Base-by-base conservation (phyloP, 106 monocot genomes). In the Posidonia australis region DNA sequence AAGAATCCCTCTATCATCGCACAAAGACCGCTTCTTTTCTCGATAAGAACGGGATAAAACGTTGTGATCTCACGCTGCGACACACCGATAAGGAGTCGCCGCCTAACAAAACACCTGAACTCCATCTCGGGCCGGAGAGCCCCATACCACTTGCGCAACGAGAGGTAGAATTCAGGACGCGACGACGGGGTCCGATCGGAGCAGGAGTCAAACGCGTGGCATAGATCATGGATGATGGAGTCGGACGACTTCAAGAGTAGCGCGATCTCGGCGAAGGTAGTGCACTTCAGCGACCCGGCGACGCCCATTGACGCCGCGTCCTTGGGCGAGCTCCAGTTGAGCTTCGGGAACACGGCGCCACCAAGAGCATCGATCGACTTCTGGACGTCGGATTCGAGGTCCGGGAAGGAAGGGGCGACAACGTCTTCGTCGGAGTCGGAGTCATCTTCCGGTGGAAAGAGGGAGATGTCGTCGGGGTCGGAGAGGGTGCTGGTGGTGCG, bases 311-410 rank as follows among this genome's bases (percentile, higher is more conserved):
- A 84, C 10, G 94, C 74, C 22, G 94, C 94, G 64, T 96, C 90
- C 54, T 84, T 96, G 13, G 94, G 94, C 6, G 86, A 64, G 67
- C 86, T 87, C 94, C 94, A 96, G 69, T 96, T 96, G 27, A 96
- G 84, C 78, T 96, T 96, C 51, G 94, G 94, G 46, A 96, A 73
- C 14, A 79, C 94, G 14, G 82, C 69, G 63, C 94, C 90, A 9
- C 94, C 94, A 0, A 94, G 82, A 42, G 70, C 62, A 18, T 71
- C 19, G 45, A 94, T 86, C 32, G 82, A 82, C 26, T 24, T 60
- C 49, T 68, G 69, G 12, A 94, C 77, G 9, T 61, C 70, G 1
- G 71, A 59, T 59, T 89, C 89, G 20, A 94, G 58, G 0, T 82
- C 84, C 1, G 94, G 86, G 74, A 94, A 94, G 22, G 73, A 77